Base-by-base conservation (phyloP, 495 filamentous ascomycete species). In the Xylaria longipes region DNA sequence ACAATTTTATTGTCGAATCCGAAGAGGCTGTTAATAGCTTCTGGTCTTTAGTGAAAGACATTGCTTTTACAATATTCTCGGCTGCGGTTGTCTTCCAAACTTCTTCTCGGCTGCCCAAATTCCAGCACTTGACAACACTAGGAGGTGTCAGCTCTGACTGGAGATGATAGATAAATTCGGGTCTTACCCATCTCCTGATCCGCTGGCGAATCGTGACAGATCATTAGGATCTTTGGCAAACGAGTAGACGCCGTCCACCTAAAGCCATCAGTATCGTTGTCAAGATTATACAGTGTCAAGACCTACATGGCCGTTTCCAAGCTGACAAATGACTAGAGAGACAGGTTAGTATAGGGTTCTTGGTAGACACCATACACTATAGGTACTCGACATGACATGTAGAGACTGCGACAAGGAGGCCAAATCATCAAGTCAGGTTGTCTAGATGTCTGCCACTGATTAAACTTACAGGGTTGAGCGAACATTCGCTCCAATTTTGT, bases 401-500 rank as follows among this genome's bases (percentile, higher is more conserved):
- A 46, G 46, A 25, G 4, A 5, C 6, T 39, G 3, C 7, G 27
- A 17, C n/a, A 39, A 25, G 60, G 17, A 22, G 50, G 29, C 12
- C 5, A 22, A 8, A 22, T n/a, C 48, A 56, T 12, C 4, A 39
- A 27, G 31, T 3, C 45, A 15, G 29, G 27, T 9, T 33, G 15
- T 43, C 35, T 15, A 11, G 22, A 22, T 25, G 37, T 29, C 20
- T 29, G 46, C 11, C 9, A 17, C 11, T 27, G 43, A 25, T 9
- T 48, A n/a, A 25, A 69, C 71, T 56, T 43, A 72, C 71, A 99
- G 5, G 96, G 96, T 65, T 93, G 90, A 27, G 96, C 95, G 78
- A 98, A 98, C 89, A 99, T 94, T 73, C 96, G 91, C 81, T 98
- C 93, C 65, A 99, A 80, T 76, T 99, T 99, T 61, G 93, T 92